Percentiles rank a stretch among this genome's conserved stretches.
These are phyloP conservation scores for Xerocomus minutiporus DNA, from an alignment of 1,284 basidiomycete species.

Conservation along the genomic window DNA sequence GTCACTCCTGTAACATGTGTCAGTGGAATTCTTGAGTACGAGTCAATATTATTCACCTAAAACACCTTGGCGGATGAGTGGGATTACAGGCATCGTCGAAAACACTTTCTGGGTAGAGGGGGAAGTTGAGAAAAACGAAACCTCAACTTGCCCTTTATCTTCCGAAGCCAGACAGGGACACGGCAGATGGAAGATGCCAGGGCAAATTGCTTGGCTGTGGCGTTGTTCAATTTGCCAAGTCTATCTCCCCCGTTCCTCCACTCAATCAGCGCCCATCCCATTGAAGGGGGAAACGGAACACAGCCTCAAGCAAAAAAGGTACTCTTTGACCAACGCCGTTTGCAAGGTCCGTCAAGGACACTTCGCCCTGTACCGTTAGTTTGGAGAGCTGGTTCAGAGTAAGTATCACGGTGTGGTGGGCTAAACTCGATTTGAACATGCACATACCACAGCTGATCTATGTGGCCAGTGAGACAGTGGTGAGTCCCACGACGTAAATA, in stretches of 20 bases:
- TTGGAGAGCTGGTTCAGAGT: not conserved
- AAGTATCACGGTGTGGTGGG: not conserved
- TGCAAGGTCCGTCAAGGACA: not conserved
- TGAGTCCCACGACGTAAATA: not conserved
- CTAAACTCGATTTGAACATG: not conserved
- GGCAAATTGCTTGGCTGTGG: not conserved
- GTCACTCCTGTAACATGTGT: conserved; percentile 18
- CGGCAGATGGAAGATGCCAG: not conserved
- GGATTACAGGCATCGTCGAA: conserved; percentile 19
- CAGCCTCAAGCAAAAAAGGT: not conserved
- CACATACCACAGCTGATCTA: not conserved
- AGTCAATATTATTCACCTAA: conserved; percentile 18
- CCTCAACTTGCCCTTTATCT: conserved; percentile 7
- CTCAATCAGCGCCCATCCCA: not conserved
- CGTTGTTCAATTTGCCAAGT: not conserved
- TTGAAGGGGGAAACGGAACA: not conserved
- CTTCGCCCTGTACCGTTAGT: not conserved
- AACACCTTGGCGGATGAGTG: conserved; percentile 19
- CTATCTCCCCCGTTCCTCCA: not conserved
- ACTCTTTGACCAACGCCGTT: not conserved
- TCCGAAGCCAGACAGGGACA: not conserved
- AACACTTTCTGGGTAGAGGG: not conserved
- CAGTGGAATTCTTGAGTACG: not conserved
- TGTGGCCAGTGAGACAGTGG: not conserved
- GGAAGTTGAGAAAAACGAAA: not conserved